phyloP scores from a whole-genome alignment of 805 yeast species.

The Tetrapisispora fleetii region DNA sequence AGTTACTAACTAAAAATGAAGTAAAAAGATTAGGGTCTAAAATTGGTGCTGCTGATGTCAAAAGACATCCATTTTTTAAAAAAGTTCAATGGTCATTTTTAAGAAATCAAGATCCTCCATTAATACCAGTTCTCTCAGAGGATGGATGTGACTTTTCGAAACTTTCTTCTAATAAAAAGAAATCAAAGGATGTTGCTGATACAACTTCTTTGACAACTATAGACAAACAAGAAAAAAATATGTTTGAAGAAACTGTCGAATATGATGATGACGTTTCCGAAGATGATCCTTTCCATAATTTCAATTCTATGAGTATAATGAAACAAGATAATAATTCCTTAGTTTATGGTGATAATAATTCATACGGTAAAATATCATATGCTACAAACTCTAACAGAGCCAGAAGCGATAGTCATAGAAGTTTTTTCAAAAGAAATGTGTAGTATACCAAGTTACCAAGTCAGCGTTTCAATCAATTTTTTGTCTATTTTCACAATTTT shows the following conservation, averaged over 20 bases:
- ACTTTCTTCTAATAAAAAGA: conserved; percentile 19
- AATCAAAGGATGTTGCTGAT: conserved; percentile 10
- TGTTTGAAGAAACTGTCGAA: conserved; percentile 29
- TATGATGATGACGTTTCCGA: conserved; percentile 31
- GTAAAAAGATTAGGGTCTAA: conserved; percentile 79
- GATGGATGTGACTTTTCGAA: conserved; percentile 43
- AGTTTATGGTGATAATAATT: conserved; percentile 37
- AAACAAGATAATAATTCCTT: conserved; percentile 52
- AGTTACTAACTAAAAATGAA: conserved; percentile 82
- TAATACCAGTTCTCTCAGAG: conserved; percentile 71
- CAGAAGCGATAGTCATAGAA: conserved; percentile 32
- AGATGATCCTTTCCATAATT: conserved; percentile 72
- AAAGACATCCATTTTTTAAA: conserved; percentile 84
- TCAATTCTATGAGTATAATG: conserved; percentile 77
- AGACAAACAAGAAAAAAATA: conserved; percentile 18
- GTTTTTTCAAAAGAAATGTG: conserved; percentile 22
- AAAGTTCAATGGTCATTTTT: conserved; percentile 90
- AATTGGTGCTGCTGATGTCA: conserved; percentile 91
- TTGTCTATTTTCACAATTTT: background rate
- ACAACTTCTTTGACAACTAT: conserved; percentile 16
- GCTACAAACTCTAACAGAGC: conserved; percentile 32
- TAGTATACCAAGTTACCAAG: background rate
- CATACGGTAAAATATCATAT: conserved; percentile 35
- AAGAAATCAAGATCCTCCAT: conserved; percentile 89
- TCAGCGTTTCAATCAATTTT: background rate